Percentiles rank a stretch among this genome's conserved stretches.
phyloP scores from a whole-genome alignment of 805 yeast species.

The Candida sphagnicola region DNA sequence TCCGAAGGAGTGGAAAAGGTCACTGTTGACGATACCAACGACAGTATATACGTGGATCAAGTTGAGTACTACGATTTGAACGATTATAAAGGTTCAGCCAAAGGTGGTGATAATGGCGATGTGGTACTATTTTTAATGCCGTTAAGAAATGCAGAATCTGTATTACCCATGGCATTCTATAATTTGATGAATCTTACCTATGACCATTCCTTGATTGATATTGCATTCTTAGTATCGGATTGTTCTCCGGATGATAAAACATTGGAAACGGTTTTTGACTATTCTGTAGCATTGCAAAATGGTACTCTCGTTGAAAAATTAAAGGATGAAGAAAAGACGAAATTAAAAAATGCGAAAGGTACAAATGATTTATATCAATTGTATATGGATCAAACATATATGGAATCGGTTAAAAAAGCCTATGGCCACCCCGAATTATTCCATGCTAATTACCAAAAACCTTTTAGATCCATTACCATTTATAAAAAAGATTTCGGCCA shows the following conservation, averaged over 20 bases:
- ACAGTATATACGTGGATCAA: conserved; percentile 39
- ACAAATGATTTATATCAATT: conserved; percentile 59
- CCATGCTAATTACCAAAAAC: conserved; percentile 58
- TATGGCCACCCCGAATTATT: conserved; percentile 56
- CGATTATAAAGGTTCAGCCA: conserved; percentile 49
- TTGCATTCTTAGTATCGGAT: conserved; percentile 78
- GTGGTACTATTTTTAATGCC: conserved; percentile 71
- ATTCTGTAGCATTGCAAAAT: conserved; percentile 63
- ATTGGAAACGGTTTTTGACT: conserved; percentile 59
- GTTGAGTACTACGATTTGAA: conserved; percentile 62
- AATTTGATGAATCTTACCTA: conserved; percentile 84
- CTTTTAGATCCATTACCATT: conserved; percentile 76
- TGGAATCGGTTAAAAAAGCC: conserved; percentile 52
- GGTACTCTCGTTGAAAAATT: conserved; percentile 56
- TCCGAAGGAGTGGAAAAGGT: conserved; percentile 1
- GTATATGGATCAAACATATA: conserved; percentile 65
- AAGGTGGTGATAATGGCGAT: conserved; percentile 53
- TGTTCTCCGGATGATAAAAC: conserved; percentile 69
- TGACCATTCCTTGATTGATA: conserved; percentile 74
- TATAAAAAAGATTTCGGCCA: conserved; percentile 83
- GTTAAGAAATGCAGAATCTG: conserved; percentile 71
- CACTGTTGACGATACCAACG: conserved; percentile 11
- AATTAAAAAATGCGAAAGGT: conserved; percentile 41
- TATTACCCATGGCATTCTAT: conserved; percentile 77
- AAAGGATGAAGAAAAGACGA: conserved; percentile 36